Evolutionary conservation across 257 asterid genomes (phyloP).

Genomic region (Penstemon eatonii): DNA sequence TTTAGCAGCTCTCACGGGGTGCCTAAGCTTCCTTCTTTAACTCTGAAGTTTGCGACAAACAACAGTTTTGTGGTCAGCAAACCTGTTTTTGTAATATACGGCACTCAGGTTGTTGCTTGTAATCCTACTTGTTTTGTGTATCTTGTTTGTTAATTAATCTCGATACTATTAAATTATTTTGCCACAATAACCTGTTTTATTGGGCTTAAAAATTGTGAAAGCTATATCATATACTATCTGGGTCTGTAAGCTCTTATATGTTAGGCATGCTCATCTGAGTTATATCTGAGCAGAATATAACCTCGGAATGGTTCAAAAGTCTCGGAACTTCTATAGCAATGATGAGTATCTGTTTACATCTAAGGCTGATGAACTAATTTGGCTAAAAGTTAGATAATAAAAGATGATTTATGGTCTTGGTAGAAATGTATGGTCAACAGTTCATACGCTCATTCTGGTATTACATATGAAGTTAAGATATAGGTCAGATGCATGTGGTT

Average conservation of each 20-base stretch:
- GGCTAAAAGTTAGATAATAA: constrained; percentile 4
- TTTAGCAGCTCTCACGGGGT: constrained; percentile 54
- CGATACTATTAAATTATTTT: background rate
- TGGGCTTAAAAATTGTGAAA: constrained; percentile 7
- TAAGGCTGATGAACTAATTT: background rate
- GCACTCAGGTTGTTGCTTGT: constrained; percentile 57
- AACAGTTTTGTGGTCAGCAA: constrained; percentile 59
- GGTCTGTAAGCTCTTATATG: constrained; percentile 11
- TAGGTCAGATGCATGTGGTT: background rate
- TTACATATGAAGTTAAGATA: background rate
- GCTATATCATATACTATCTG: background rate
- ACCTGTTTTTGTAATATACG: constrained; percentile 69
- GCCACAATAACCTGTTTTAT: constrained; percentile 6
- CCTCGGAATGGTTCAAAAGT: background rate
- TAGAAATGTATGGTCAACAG: constrained; percentile 3
- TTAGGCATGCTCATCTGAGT: background rate
- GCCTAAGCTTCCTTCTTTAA: constrained; percentile 62
- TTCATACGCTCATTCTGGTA: constrained; percentile 14
- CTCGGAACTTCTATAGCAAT: too few species aligned
- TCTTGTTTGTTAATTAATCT: too few species aligned
- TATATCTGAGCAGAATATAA: background rate
- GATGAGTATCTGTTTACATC: too few species aligned
- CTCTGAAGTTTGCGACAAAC: constrained; percentile 66
- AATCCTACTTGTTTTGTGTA: constrained; percentile 9
- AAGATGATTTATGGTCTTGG: background rate